A percentile compares a stretch with the other conserved stretches of the same genome.
These are phyloP conservation scores for Beauveria scarabaeidicola DNA, from an alignment of 2,329 filamentous ascomycete species.

Conservation along the genomic window DNA sequence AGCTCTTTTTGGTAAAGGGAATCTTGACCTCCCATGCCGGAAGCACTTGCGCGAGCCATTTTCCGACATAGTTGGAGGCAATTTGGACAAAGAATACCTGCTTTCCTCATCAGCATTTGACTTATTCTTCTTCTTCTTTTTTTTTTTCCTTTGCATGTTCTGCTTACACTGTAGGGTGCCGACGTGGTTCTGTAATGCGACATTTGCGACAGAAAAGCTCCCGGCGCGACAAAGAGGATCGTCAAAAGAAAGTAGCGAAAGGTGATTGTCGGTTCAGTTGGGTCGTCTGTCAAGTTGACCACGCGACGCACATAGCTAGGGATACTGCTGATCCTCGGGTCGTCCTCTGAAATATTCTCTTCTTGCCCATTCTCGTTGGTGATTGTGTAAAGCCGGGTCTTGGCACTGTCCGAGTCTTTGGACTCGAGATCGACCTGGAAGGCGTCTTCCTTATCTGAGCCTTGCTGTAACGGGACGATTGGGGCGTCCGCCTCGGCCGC, in stretches of 20 bases:
- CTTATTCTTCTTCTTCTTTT: too few relatives aligned
- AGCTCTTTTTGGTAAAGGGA: constrained; percentile 38
- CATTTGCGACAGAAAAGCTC: constrained; percentile 49
- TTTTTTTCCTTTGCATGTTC: too few relatives aligned
- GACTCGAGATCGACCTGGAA: constrained; percentile 8
- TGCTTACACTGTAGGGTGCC: constrained; percentile 44
- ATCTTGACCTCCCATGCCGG: constrained; percentile 38
- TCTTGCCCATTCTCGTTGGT: constrained; percentile 13
- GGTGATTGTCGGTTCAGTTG: constrained; percentile 45
- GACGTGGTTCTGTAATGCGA: constrained; percentile 48
- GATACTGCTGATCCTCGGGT: constrained; percentile 43
- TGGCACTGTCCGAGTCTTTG: neutral
- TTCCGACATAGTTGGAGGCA: constrained; percentile 45
- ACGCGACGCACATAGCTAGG: constrained; percentile 47
- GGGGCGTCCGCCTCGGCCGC: constrained; percentile 1
- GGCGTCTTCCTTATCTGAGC: neutral
- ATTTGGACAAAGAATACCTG: constrained; percentile 49
- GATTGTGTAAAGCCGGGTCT: neutral
- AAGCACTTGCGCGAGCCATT: constrained; percentile 42
- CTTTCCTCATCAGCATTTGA: neutral
- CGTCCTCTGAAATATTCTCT: constrained; percentile 32
- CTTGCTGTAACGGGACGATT: neutral
- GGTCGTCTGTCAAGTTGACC: constrained; percentile 49
- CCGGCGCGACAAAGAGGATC: constrained; percentile 46
- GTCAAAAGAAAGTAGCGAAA: constrained; percentile 51